A percentile compares a stretch with the other conserved stretches of the same genome.
Conservation (phyloP, 2,329 filamentous ascomycete genomes). For the Orbilia ellipsospora region DNA sequence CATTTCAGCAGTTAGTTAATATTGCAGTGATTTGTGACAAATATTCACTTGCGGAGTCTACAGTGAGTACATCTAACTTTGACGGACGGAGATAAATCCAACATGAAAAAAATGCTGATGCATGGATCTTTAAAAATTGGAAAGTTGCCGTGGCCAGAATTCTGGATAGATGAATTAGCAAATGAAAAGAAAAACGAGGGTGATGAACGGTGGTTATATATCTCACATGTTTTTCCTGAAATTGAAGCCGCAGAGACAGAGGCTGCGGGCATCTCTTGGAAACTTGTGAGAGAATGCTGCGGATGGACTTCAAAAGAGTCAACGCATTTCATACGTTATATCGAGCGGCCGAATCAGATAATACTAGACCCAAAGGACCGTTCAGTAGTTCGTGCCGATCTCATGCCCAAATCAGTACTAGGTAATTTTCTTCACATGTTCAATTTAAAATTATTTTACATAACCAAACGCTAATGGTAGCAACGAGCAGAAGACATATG, state of each 20-base stretch:
- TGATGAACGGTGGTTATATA: constrained; percentile 24
- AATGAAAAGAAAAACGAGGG: constrained; percentile 13
- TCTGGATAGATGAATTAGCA: constrained; percentile 24
- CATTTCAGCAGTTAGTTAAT: constrained; percentile 19
- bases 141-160: constrained; percentile 30
- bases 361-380: constrained; percentile 18
- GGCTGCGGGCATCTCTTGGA: constrained; percentile 20
- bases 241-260: constrained; percentile 15
- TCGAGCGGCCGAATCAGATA: constrained; percentile 4
- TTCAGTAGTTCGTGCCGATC: constrained; percentile 15
- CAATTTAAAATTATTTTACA: too few species aligned
- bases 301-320: constrained; percentile 32
- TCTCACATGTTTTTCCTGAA: constrained; percentile 24
- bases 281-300: constrained; percentile 17
- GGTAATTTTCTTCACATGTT: not conserved
- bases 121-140: not conserved
- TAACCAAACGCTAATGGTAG: not conserved
- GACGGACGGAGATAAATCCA: too few species aligned
- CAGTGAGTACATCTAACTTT: not conserved
- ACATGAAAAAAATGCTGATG: not conserved
- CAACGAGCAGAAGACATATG: constrained; percentile 17
- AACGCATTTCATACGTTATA: constrained; percentile 22
- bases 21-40: constrained; percentile 25
- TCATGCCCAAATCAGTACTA: constrained; percentile 12
- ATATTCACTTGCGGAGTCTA: constrained; percentile 7